phyloP scores from a whole-genome alignment of 164 flowering plant species.

The Litsea cubeba region DNA sequence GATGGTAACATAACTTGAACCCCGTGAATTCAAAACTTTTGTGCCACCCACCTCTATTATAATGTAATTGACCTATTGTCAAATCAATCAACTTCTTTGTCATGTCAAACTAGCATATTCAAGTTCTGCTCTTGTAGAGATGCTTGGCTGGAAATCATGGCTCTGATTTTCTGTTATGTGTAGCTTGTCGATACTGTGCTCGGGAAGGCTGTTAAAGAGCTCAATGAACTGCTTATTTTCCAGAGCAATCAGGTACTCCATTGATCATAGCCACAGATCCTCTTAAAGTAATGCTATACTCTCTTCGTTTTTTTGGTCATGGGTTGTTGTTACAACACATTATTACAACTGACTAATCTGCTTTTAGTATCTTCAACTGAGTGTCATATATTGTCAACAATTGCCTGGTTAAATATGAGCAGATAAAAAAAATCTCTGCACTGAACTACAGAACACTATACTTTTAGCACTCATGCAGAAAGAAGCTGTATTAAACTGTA shows the following conservation, averaged over 20 bases:
- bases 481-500: background rate
- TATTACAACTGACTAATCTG: too few species aligned
- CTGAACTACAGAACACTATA: too few species aligned
- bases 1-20: background rate
- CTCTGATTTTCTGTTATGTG: slow-evolving; percentile 7
- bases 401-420: too few species aligned
- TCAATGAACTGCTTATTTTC: slow-evolving; percentile 52
- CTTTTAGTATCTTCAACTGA: too few species aligned
- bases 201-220: slow-evolving; percentile 55
- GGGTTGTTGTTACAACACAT: too few species aligned
- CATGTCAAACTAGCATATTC: background rate
- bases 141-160: background rate
- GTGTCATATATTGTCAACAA: too few species aligned
- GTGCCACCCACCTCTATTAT: background rate
- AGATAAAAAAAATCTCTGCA: too few species aligned
- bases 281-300: background rate
- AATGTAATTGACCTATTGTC: background rate
- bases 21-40: background rate
- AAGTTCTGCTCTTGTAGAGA: background rate
- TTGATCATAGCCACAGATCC: background rate
- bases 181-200: slow-evolving; percentile 63
- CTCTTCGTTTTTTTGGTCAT: too few species aligned
- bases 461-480: background rate
- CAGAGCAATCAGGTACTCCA: slow-evolving; percentile 62
- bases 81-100: background rate